Conservation (phyloP, 2,329 filamentous ascomycete species). For the Botrytis cinerea region DNA sequence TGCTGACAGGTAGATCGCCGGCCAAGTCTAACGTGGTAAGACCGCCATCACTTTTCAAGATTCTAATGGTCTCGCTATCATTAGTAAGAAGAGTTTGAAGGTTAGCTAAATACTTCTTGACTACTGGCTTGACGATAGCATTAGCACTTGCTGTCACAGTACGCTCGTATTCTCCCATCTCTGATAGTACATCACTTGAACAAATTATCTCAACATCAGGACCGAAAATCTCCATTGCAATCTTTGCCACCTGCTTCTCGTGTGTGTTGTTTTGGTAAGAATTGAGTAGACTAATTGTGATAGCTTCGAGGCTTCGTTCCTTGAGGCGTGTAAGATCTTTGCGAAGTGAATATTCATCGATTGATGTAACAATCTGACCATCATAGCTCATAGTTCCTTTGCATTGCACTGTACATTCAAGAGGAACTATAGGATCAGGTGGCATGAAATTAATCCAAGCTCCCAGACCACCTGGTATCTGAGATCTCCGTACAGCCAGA, state of each 20-base stretch:
- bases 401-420: slow-evolving; percentile 6
- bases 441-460: slow-evolving; percentile 4
- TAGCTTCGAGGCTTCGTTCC: slow-evolving; percentile 9
- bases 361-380: neutral
- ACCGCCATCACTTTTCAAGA: slow-evolving; percentile 22
- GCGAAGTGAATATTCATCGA: slow-evolving; percentile 7
- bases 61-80: slow-evolving; percentile 19
- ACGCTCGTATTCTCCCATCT: slow-evolving; percentile 19
- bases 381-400: neutral
- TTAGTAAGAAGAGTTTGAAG: slow-evolving; percentile 8
- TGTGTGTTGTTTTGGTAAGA: slow-evolving; percentile 14
- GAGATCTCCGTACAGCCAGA: slow-evolving; percentile 13
- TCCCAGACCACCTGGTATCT: slow-evolving; percentile 15
- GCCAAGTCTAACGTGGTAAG: slow-evolving; percentile 13
- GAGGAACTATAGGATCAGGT: slow-evolving; percentile 6
- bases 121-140: slow-evolving; percentile 6
- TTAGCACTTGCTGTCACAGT: slow-evolving; percentile 16
- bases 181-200: slow-evolving; percentile 14
- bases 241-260: slow-evolving; percentile 4
- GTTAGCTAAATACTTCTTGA: slow-evolving; percentile 13
- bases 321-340: neutral
- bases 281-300: slow-evolving; percentile 13
- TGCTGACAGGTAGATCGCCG: slow-evolving; percentile 8
- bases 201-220: slow-evolving; percentile 17
- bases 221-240: neutral